Evolutionary conservation across 306 rosid genomes (phyloP), one percentile per base, ranked within the genome.

Genomic region (Medicago ruthenica): DNA sequence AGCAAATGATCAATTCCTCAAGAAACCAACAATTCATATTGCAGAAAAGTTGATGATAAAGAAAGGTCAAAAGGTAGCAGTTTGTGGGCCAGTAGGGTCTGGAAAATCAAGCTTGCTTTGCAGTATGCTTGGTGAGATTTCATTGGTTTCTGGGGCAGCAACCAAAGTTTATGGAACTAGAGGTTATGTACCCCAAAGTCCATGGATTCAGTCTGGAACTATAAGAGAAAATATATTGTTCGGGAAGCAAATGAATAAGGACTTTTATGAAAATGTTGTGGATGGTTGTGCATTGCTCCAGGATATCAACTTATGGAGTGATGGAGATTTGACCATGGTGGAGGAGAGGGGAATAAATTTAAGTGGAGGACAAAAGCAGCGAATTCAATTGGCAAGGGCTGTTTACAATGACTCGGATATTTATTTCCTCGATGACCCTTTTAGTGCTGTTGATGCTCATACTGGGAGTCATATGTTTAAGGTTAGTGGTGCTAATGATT

Each of bases 391-490:
- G 53, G 98, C 97, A 27, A 85, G 98, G 63, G 98, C 98, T 40
- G 86, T 90, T 54, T 94, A 92, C 71, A 87, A 86, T 83, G 90
- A 90, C 83, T 86, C 97, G 0, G 98, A 92, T 83, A 83, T 94
- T 77, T 94, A 88, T 71, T 90, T 94, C 82, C 81, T 94, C 14
- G 98, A 94, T 15, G 98, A 94, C 39, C 98, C 98, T 83, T 90
- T 94, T 71, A 94, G 98, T 79, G 98, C 97, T 18, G 97, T 94
- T 74, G 98, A 94, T 79, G 97, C 96, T 47, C 96, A 87, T 80
- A 94, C 98, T 0, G 96, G 90, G 74, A 73, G 89, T 37, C 94
- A 90, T 87, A 76, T 94, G 84, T 94, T 92, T 79, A 81, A 92
- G 96, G 98, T 83, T 57, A 64, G 86, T 20, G 47, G 8, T 41